Base-by-base conservation (phyloP, 148 eudicot species). In the Cornus florida region DNA sequence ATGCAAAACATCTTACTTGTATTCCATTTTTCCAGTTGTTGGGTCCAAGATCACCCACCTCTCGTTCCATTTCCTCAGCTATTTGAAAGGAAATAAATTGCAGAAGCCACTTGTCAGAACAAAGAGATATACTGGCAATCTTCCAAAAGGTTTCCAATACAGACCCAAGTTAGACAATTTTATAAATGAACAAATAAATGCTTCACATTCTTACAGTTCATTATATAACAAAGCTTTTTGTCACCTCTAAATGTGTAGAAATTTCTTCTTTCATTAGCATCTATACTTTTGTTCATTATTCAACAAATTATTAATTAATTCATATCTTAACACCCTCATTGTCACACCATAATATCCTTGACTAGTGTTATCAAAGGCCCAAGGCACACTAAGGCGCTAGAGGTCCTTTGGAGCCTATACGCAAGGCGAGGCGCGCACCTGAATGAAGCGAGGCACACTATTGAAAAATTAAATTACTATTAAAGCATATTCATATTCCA, bases 21-120 rank as follows among this genome's bases (percentile, higher is more conserved):
- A 96, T 80, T 93, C 99, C 99, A 96, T 93, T 86, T 87, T 96
- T 65, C 99, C 99, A 22, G 99, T 96, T 69, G 95, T 96, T 69
- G 99, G 99, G 84, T 96, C 99, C 80, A 96, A 86, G 84, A 91
- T 88, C 82, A 96, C 91, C 99, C 99, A 96, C 78, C 99, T 90
- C 82, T 96, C 99, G 11, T 96, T 96, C 99, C 98, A 96, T 83
- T 96, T 96, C 82, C 97, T 87, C 80, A 96, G 86, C 99, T 96
- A 75, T 75, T 79, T 35, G 81, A 66, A 73, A 76, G 20, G 11
- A 62, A 72, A 28, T 59, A 65, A 9, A 75, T 4, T 2, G 33
- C 39, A 22, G 1, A 79, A 46, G 28, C 64, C 6, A 73, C 10
- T 70, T 59, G 67, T 16, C 24, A 73, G n/a, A 66, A 46, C 46